Conservation (phyloP, 2,329 filamentous ascomycete species). For the Cadophora luteo-olivacea region DNA sequence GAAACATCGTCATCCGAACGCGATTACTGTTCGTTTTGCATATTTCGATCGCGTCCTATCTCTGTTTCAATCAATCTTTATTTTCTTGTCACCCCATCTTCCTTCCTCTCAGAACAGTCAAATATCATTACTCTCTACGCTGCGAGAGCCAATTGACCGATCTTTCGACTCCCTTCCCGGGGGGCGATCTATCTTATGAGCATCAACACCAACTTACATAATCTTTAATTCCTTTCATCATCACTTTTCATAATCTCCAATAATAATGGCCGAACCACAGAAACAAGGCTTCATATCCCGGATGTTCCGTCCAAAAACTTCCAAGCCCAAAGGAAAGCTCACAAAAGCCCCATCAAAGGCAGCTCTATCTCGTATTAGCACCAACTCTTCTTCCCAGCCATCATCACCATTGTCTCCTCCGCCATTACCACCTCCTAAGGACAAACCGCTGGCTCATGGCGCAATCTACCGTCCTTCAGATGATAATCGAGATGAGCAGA, state of each 20-base stretch:
- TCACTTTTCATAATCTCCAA: background rate
- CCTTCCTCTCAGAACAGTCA: background rate
- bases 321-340: background rate
- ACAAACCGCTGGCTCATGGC: slow-evolving; percentile 18
- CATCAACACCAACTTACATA: background rate
- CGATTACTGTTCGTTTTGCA: slow-evolving; percentile 9
- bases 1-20: slow-evolving; percentile 9
- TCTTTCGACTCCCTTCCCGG: too few relatives aligned
- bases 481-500: slow-evolving; percentile 39
- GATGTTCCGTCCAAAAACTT: slow-evolving; percentile 16
- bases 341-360: slow-evolving; percentile 3
- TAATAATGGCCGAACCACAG: slow-evolving; percentile 16
- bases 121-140: background rate
- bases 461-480: slow-evolving; percentile 29
- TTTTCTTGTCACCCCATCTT: background rate
- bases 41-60: background rate
- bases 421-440: slow-evolving; percentile 3
- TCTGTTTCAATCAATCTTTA: slow-evolving; percentile 9
- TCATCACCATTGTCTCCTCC: slow-evolving; percentile 9
- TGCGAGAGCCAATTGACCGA: background rate
- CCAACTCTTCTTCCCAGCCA: slow-evolving; percentile 3
- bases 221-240: background rate
- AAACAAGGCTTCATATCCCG: slow-evolving; percentile 14
- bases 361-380: slow-evolving; percentile 12
- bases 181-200: background rate